These are phyloP conservation scores for Pleurotus djamor DNA, from an alignment of 768 basidiomycete genomes.

Conservation along the genomic window DNA sequence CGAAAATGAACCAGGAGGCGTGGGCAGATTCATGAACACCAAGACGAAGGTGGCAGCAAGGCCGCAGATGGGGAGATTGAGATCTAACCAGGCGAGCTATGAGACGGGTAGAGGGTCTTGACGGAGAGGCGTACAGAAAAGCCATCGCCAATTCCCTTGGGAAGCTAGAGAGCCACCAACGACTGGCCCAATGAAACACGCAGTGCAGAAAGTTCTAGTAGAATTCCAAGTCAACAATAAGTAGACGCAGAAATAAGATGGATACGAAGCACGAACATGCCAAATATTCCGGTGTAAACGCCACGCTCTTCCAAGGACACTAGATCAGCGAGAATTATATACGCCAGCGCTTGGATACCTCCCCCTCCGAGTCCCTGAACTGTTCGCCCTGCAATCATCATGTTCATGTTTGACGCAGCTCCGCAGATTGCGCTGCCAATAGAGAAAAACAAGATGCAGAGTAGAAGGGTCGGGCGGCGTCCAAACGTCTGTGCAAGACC, in stretches of 20 bases:
- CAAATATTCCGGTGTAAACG: constrained; percentile 30
- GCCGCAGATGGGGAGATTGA: constrained; percentile 36
- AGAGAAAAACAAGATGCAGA: constrained; percentile 29
- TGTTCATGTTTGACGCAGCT: constrained; percentile 33
- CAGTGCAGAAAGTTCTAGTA: too few relatives aligned
- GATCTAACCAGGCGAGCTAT: constrained; percentile 10
- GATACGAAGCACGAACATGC: constrained; percentile 19
- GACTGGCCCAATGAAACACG: constrained; percentile 23
- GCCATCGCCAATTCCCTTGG: constrained; percentile 33
- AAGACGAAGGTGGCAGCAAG: constrained; percentile 23
- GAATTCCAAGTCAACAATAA: too few relatives aligned
- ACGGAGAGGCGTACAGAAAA: constrained; percentile 21
- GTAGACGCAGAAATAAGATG: not conserved
- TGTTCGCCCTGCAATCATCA: constrained; percentile 38
- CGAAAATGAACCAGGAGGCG: constrained; percentile 25
- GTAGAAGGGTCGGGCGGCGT: constrained; percentile 26
- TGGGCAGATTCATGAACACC: constrained; percentile 28
- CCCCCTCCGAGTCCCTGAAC: constrained; percentile 40
- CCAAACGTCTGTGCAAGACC: constrained; percentile 35
- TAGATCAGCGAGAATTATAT: constrained; percentile 44
- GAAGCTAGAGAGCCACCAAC: constrained; percentile 31
- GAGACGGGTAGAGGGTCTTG: too few relatives aligned
- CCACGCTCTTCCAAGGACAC: constrained; percentile 46
- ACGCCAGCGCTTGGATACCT: constrained; percentile 29
- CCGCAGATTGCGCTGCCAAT: constrained; percentile 43